Percentiles rank a stretch among this genome's conserved stretches.
Evolutionary conservation across 352 stramenopile genomes (phyloP).

Genomic region (Pythium guiyangense): DNA sequence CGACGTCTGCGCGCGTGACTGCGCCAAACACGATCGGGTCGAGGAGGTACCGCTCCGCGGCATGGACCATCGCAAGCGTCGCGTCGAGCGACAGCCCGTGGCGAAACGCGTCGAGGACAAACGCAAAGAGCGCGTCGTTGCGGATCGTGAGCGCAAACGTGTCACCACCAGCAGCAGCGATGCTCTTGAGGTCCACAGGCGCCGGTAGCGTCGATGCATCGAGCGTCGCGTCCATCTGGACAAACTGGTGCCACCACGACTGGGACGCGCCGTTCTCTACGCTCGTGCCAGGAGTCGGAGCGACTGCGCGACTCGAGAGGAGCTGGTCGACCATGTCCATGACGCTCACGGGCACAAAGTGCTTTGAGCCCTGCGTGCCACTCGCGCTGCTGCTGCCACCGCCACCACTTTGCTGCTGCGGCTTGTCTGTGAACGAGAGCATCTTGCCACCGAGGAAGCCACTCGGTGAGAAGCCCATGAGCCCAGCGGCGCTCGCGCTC

Average conservation of each 20-base stretch:
- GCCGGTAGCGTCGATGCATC: conserved; percentile 8
- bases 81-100: conserved; percentile 20
- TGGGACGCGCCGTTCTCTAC: not conserved
- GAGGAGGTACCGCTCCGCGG: conserved; percentile 24
- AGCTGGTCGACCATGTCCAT: conserved; percentile 41
- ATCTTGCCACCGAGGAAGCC: conserved; percentile 15
- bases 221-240: conserved; percentile 26
- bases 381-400: not conserved
- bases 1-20: conserved; percentile 17
- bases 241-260: conserved; percentile 27
- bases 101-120: conserved; percentile 25
- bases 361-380: conserved; percentile 12
- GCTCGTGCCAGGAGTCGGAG: not conserved
- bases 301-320: conserved; percentile 17
- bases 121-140: conserved; percentile 33
- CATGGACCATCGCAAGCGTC: conserved; percentile 31
- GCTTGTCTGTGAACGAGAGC: conserved; percentile 12
- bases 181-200: conserved; percentile 11
- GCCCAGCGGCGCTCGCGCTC: not conserved
- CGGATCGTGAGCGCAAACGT: conserved; percentile 22
- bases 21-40: conserved; percentile 15
- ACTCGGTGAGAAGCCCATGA: conserved; percentile 12
- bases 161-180: conserved; percentile 1
- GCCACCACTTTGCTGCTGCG: not conserved
- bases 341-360: conserved; percentile 22